These are phyloP conservation scores for Podila verticillata DNA, from an alignment of 192 early-diverging fungal species.

Conservation along the genomic window DNA sequence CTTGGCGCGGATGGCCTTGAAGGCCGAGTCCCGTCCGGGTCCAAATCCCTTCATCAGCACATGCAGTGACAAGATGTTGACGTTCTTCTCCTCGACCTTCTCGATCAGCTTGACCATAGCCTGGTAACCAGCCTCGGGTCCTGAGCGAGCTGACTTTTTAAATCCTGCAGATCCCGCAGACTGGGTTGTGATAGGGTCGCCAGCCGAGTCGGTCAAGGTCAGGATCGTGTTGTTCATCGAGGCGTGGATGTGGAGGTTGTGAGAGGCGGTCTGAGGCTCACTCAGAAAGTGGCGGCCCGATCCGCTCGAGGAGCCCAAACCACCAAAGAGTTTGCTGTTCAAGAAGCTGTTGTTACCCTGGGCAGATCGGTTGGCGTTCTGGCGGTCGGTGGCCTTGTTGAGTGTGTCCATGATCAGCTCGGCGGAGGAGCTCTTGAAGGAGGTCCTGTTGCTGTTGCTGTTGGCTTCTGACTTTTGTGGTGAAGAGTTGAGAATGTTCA, in stretches of 20 bases:
- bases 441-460: slow-evolving; percentile 2
- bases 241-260: slow-evolving; percentile 65
- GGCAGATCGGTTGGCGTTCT: slow-evolving; percentile 7
- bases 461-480: background rate
- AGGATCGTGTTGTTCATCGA: slow-evolving; percentile 90
- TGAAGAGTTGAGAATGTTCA: slow-evolving; percentile 24
- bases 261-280: slow-evolving; percentile 33
- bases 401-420: slow-evolving; percentile 40
- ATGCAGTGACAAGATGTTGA: slow-evolving; percentile 73
- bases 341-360: slow-evolving; percentile 4
- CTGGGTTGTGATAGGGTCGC: slow-evolving; percentile 74
- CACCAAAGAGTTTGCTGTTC: background rate
- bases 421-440: slow-evolving; percentile 10
- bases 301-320: background rate
- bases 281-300: slow-evolving; percentile 13
- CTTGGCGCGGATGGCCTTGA: slow-evolving; percentile 80
- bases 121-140: slow-evolving; percentile 93
- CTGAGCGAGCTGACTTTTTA: slow-evolving; percentile 88
- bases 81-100: slow-evolving; percentile 71
- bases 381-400: slow-evolving; percentile 31
- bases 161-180: slow-evolving; percentile 88
- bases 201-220: slow-evolving; percentile 78
- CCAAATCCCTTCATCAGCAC: slow-evolving; percentile 92
- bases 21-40: slow-evolving; percentile 89
- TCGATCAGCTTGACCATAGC: slow-evolving; percentile 78